Conservation (phyloP, 306 rosid species). For the Biancaea sappan region DNA sequence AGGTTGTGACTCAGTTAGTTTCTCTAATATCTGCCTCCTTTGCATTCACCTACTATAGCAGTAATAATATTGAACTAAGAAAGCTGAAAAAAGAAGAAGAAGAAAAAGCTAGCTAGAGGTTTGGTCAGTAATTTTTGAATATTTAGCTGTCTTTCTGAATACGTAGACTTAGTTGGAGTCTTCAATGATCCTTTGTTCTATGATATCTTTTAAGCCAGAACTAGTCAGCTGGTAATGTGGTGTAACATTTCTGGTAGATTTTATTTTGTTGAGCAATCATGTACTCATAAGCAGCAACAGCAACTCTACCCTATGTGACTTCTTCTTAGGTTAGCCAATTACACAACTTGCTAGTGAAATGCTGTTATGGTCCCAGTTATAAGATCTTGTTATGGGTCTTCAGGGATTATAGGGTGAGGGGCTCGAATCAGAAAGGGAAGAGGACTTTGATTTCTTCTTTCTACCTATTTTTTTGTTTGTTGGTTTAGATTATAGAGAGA, state of each 20-base stretch:
- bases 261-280: background rate
- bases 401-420: no score
- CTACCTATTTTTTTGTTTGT: no score
- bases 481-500: no score
- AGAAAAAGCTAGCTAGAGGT: background rate
- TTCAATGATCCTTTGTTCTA: background rate
- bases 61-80: background rate
- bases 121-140: conserved; percentile 2
- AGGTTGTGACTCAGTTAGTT: background rate
- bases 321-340: background rate
- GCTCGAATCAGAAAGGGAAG: no score
- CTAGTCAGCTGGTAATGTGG: background rate
- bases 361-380: no score
- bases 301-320: background rate
- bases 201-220: background rate
- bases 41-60: background rate
- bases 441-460: no score
- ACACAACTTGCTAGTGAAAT: background rate
- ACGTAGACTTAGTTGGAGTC: background rate
- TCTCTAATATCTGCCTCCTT: conserved; percentile 11
- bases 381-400: no score
- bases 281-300: conserved; percentile 5
- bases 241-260: background rate
- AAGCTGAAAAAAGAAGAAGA: background rate
- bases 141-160: background rate